phyloP scores from a whole-genome alignment of 768 basidiomycete species.

The Rhizopogon rudus region DNA sequence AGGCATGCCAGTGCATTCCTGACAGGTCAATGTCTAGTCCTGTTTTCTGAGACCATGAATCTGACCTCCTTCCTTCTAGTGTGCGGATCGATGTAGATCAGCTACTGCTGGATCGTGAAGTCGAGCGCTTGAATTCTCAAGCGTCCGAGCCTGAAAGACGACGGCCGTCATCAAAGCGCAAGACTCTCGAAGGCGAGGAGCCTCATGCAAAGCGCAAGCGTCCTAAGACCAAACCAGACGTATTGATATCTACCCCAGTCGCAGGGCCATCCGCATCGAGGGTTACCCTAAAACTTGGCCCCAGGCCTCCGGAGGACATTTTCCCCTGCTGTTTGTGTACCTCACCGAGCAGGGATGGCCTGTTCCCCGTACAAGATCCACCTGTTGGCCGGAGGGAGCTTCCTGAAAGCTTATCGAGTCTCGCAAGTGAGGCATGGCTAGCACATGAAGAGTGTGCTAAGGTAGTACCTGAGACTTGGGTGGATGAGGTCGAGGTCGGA shows the following conservation, averaged over 20 bases:
- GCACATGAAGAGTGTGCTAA: conserved; percentile 80
- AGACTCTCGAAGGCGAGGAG: conserved; percentile 27
- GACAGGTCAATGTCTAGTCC: conserved; percentile 50
- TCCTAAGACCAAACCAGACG: conserved; percentile 9
- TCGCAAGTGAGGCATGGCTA: conserved; percentile 45
- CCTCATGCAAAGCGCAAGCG: conserved; percentile 20
- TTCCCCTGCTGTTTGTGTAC: conserved; percentile 72
- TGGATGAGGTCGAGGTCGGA: conserved; percentile 57
- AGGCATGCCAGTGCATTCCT: conserved; percentile 65
- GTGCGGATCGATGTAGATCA: conserved; percentile 93
- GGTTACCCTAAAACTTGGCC: conserved; percentile 64
- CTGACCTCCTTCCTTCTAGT: conserved; percentile 35
- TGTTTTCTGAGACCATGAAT: neutral
- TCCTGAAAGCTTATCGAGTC: conserved; percentile 29
- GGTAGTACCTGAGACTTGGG: conserved; percentile 89
- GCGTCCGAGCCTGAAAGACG: neutral
- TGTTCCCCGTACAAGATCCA: conserved; percentile 66
- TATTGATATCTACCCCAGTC: conserved; percentile 3
- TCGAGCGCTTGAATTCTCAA: conserved; percentile 29
- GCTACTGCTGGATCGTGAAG: conserved; percentile 63
- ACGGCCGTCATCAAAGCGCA: conserved; percentile 32
- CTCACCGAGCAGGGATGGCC: conserved; percentile 44
- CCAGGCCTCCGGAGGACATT: conserved; percentile 50
- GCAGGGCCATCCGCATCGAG: conserved; percentile 35
- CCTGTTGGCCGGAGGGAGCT: conserved; percentile 52